Evolutionary conservation across 306 rosid species (phyloP).

Genomic region (Vigna radiata): DNA sequence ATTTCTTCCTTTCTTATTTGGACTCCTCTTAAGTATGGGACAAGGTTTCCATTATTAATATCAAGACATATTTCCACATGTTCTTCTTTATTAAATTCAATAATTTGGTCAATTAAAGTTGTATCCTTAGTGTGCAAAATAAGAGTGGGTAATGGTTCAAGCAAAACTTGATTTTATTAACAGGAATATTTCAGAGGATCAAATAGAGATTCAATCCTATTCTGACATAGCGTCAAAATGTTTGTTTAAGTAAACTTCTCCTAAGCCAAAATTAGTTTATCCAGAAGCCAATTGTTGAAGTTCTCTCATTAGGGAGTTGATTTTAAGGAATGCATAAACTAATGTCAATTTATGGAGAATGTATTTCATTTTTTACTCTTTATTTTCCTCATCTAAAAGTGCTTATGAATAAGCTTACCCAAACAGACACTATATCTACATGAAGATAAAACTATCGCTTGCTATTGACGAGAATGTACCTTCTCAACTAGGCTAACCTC

Average conservation of each 20-base stretch:
- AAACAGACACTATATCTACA: background rate
- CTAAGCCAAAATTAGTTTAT: too few relatives aligned
- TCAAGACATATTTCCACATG: background rate
- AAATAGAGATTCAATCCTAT: too few relatives aligned
- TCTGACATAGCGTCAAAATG: too few relatives aligned
- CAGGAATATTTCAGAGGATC: too few relatives aligned
- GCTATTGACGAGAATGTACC: slow-evolving; percentile 59
- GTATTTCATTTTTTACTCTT: too few relatives aligned
- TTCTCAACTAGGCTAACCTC: slow-evolving; percentile 85
- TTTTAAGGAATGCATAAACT: too few relatives aligned
- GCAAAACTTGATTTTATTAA: background rate
- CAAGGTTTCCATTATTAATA: background rate
- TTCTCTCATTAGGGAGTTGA: too few relatives aligned
- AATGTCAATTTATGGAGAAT: too few relatives aligned
- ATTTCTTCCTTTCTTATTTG: slow-evolving; percentile 17
- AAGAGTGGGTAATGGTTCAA: background rate
- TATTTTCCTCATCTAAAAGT: too few relatives aligned
- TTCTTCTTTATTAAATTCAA: background rate
- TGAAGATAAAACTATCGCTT: slow-evolving; percentile 23
- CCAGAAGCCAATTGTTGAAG: too few relatives aligned
- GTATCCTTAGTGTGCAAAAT: background rate
- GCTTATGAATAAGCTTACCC: background rate
- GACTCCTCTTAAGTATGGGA: background rate
- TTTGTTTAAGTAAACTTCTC: too few relatives aligned
- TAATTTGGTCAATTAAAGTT: background rate